Percentiles rank a stretch among this genome's conserved stretches.
Conservation (phyloP, 2,329 filamentous ascomycete genomes). For the Cryphonectria carpinicola region DNA sequence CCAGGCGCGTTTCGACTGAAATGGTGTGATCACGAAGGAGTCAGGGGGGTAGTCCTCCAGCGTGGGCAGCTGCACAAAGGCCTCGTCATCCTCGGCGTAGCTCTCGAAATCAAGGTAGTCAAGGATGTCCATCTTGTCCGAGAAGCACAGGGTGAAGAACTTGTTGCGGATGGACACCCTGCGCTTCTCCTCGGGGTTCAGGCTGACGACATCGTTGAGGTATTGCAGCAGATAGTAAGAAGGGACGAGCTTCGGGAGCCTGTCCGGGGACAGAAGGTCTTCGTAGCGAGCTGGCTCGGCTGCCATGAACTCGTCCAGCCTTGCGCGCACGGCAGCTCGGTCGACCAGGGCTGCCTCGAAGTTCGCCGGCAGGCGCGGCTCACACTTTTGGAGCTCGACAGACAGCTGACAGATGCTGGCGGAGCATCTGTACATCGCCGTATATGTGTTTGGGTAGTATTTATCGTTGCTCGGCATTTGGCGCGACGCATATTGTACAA, state of each 20-base stretch:
- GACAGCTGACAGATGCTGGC: slow-evolving; percentile 46
- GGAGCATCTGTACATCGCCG: slow-evolving; percentile 47
- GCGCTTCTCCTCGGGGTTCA: slow-evolving; percentile 15
- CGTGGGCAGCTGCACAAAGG: slow-evolving; percentile 20
- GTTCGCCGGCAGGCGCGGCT: slow-evolving; percentile 49
- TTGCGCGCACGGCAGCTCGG: slow-evolving; percentile 46
- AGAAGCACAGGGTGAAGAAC: slow-evolving; percentile 26
- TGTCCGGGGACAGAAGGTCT: slow-evolving; percentile 41
- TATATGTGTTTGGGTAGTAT: slow-evolving; percentile 44
- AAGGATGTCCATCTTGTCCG: slow-evolving; percentile 21
- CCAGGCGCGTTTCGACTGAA: slow-evolving; percentile 23
- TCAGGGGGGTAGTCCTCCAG: slow-evolving; percentile 12
- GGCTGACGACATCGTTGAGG: slow-evolving; percentile 23
- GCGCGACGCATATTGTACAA: slow-evolving; percentile 10
- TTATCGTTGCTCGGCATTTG: slow-evolving; percentile 33
- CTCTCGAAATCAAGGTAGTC: slow-evolving; percentile 22
- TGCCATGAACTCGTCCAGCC: slow-evolving; percentile 42
- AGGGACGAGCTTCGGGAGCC: slow-evolving; percentile 23
- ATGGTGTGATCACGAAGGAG: background rate
- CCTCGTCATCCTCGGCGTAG: slow-evolving; percentile 15
- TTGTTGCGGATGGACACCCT: slow-evolving; percentile 28
- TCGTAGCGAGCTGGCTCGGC: slow-evolving; percentile 54
- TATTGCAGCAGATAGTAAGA: slow-evolving; percentile 28
- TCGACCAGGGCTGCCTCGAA: slow-evolving; percentile 52
- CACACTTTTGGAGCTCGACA: slow-evolving; percentile 52